Base-by-base conservation (phyloP, 441 rosid genomes). In the Pelargonium citronellum region DNA sequence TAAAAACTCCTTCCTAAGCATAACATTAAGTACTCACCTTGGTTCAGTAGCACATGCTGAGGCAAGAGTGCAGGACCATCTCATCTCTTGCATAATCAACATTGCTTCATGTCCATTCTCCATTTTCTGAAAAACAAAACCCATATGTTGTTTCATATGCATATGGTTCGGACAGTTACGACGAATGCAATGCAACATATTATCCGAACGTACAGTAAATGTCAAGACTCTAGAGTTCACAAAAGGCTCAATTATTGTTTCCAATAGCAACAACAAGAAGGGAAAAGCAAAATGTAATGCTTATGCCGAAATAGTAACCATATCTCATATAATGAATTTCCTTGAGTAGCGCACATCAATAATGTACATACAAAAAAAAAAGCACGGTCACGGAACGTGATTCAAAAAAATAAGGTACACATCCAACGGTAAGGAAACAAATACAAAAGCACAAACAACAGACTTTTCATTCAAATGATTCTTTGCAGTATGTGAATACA, bases 21-120 rank as follows among this genome's bases (percentile, higher is more conserved):
- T 43, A 58, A 12, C 20, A 19, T 4, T 16, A 53, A 53, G 60
- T 53, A 58, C 27, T 58, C 60, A 61, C 76, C 82, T 79, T 71
- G 62, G 71, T 67, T 69, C 83, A 61, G 72, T 46, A 66, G 79
- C 82, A 78, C 80, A 73, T 78, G 82, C 47, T 27, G 60, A 53
- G 20, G 60, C 60, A 6, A n/a, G 60, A 53, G 57, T 57, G 69
- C 73, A 69, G 67, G 63, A 74, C 69, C 75, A 77, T 64, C 64
- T 22, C 49, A 24, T 69, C 22, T 49, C 51, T 67, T 24, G 13
- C 66, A 16, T 55, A 60, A 44, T 13, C 51, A 58, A 55, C 64
- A 67, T 65, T 60, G 70, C 69, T 71, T 39, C 80, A 68, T 53
- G 60, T 53, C 60, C 60, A 16, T 53, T 17, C 5, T 15, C 19